Percentiles rank a stretch among this genome's conserved stretches.
These are phyloP conservation scores for Aureobasidium sp. DNA, from an alignment of 2,329 filamentous ascomycete species.

Conservation along the genomic window DNA sequence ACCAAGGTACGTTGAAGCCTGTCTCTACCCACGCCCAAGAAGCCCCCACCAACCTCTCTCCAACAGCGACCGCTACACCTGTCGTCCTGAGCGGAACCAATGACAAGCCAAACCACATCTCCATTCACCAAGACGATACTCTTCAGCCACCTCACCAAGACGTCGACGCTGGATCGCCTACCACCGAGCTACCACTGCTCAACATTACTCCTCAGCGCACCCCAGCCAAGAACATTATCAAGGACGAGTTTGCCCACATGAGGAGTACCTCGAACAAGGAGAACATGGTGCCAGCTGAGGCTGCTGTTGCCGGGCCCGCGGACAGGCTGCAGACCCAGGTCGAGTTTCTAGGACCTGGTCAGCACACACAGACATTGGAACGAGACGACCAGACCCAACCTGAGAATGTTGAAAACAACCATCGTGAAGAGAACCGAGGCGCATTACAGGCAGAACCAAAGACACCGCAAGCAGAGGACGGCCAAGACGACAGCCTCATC, in stretches of 20 bases:
- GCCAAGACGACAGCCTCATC: neutral
- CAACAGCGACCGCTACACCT: neutral
- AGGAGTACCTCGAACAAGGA: constrained; percentile 29
- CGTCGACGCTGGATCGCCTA: constrained; percentile 23
- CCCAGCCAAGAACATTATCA: constrained; percentile 21
- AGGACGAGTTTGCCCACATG: constrained; percentile 23
- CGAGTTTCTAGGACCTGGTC: constrained; percentile 44
- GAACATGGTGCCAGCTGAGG: constrained; percentile 23
- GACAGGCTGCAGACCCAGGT: constrained; percentile 16
- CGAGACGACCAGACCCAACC: neutral
- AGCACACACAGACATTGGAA: constrained; percentile 17
- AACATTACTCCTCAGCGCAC: constrained; percentile 21
- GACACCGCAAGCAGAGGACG: neutral
- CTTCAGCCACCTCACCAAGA: constrained; percentile 18
- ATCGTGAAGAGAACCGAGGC: neutral
- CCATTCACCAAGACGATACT: neutral
- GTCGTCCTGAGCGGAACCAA: too few relatives aligned
- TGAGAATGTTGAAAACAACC: neutral
- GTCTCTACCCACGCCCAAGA: neutral
- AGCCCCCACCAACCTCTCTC: neutral
- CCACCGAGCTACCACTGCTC: constrained; percentile 19
- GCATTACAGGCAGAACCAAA: neutral
- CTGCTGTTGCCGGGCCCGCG: neutral
- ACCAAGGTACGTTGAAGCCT: neutral
- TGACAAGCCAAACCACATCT: neutral